phyloP scores from a whole-genome alignment of 2,329 filamentous ascomycete genomes.

The Stagonosporopsis chrysanthemi region DNA sequence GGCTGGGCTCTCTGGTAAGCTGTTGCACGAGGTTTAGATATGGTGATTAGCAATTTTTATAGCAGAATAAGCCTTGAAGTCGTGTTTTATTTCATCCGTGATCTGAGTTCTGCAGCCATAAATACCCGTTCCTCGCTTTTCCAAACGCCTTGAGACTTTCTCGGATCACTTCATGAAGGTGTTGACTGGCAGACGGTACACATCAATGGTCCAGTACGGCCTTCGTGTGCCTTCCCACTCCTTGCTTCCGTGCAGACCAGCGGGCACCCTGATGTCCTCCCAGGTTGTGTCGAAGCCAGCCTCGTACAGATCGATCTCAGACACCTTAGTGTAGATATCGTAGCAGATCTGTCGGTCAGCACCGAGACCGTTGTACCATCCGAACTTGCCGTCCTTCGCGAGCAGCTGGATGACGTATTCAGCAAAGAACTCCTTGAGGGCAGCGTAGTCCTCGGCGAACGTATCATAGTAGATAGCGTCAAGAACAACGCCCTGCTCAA shows the following conservation, averaged over 20 bases:
- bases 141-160: background rate
- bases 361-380: conserved; percentile 50
- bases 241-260: conserved; percentile 44
- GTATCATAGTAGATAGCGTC: conserved; percentile 68
- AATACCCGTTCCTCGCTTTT: background rate
- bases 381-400: conserved; percentile 44
- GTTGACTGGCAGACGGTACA: conserved; percentile 47
- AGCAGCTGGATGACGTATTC: conserved; percentile 48
- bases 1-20: conserved; percentile 30
- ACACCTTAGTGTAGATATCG: conserved; percentile 50
- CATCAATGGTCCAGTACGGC: conserved; percentile 49
- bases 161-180: conserved; percentile 42
- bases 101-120: background rate
- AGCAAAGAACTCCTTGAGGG: conserved; percentile 49
- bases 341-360: conserved; percentile 52
- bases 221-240: conserved; percentile 47
- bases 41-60: background rate
- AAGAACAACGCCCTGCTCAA: conserved; percentile 73
- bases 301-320: conserved; percentile 48
- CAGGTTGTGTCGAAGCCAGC: conserved; percentile 47
- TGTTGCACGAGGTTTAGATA: conserved; percentile 13
- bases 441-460: conserved; percentile 48
- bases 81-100: background rate
- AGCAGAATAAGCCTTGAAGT: background rate
- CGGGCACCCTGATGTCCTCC: conserved; percentile 47